phyloP scores from a whole-genome alignment of 2,329 filamentous ascomycete species.

The Penicillium sp. region DNA sequence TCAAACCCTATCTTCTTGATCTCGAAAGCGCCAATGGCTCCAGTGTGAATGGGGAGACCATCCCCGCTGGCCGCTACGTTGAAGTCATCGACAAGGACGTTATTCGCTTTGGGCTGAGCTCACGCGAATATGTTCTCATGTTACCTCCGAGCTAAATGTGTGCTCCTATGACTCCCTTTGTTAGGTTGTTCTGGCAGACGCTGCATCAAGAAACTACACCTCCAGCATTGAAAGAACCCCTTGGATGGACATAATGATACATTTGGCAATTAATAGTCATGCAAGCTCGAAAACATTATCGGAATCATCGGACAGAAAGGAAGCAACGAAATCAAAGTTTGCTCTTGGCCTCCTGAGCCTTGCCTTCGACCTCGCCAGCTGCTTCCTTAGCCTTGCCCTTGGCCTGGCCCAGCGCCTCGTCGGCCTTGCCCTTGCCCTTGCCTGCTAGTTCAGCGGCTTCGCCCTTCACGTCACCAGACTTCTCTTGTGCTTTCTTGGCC shows the following conservation, averaged over 20 bases:
- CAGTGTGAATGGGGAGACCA: conserved; percentile 70
- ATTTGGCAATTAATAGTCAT: conserved; percentile 4
- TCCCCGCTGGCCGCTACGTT: conserved; percentile 77
- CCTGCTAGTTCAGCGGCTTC: conserved; percentile 31
- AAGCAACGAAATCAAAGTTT: neutral
- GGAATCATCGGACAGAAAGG: neutral
- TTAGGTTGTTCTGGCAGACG: neutral
- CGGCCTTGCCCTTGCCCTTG: conserved; percentile 39
- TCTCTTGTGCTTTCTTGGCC: conserved; percentile 50
- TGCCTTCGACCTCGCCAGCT: conserved; percentile 29
- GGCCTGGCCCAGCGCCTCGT: conserved; percentile 30
- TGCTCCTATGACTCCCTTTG: neutral
- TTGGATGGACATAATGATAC: conserved; percentile 2
- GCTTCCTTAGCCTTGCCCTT: conserved; percentile 31
- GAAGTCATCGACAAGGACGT: conserved; percentile 89
- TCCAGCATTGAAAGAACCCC: neutral
- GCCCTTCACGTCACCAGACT: conserved; percentile 36
- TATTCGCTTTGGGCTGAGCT: conserved; percentile 81
- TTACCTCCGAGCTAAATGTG: conserved; percentile 54
- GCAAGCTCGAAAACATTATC: neutral
- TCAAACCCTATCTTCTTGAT: conserved; percentile 89
- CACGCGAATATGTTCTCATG: conserved; percentile 95
- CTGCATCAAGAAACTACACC: neutral
- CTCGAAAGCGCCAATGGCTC: conserved; percentile 93
- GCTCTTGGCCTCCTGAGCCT: conserved; percentile 28